Conservation (phyloP, 202 grass and related monocot species). For the Alloteropsis angusta region DNA sequence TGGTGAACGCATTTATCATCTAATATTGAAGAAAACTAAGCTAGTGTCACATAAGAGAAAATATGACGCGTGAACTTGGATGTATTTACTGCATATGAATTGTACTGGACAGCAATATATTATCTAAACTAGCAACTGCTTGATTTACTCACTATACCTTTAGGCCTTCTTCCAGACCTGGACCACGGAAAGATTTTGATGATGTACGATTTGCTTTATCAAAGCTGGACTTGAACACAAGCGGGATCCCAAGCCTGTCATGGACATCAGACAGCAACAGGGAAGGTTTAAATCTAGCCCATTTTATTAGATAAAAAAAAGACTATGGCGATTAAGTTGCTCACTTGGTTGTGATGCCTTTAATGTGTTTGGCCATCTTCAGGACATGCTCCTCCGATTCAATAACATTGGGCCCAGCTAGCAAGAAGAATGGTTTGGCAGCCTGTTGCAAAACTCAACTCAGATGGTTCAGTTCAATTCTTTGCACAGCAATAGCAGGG, state of each 20-base stretch:
- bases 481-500: neutral
- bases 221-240: slow-evolving; percentile 94
- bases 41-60: neutral
- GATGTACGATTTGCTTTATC: slow-evolving; percentile 96
- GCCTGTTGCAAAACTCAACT: slow-evolving; percentile 47
- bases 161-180: slow-evolving; percentile 83
- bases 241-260: slow-evolving; percentile 61
- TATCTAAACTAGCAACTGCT: neutral
- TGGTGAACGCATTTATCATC: neutral
- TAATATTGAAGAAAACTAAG: neutral
- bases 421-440: slow-evolving; percentile 83
- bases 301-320: neutral
- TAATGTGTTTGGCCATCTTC: slow-evolving; percentile 82
- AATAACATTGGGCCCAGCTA: slow-evolving; percentile 84
- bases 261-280: neutral
- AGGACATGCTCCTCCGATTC: slow-evolving; percentile 90
- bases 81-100: neutral
- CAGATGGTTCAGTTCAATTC: slow-evolving; percentile 13
- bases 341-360: slow-evolving; percentile 62
- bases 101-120: neutral
- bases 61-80: neutral
- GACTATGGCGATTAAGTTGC: neutral
- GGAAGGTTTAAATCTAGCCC: neutral
- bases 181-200: slow-evolving; percentile 85
- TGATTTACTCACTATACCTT: slow-evolving; percentile 33